phyloP scores from a whole-genome alignment of 1,284 basidiomycete genomes.

The Cutaneotrichosporon sp. region DNA sequence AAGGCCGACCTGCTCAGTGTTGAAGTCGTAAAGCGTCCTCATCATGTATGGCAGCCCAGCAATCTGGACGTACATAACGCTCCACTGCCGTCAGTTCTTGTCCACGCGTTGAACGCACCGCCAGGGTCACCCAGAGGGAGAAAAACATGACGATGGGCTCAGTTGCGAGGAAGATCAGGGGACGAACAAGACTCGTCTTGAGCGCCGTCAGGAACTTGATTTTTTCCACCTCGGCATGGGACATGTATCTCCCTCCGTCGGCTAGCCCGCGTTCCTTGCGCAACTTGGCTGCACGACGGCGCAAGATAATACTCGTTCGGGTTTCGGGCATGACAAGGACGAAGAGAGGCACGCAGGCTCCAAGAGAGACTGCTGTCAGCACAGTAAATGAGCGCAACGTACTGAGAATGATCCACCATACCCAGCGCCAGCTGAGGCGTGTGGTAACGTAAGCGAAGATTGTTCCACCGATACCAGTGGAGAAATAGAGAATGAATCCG shows the following conservation, averaged over 20 bases:
- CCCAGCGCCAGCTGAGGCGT: slow-evolving; percentile 71
- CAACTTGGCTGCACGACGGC: slow-evolving; percentile 31
- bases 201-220: slow-evolving; percentile 36
- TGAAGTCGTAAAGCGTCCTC: slow-evolving; percentile 60
- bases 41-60: slow-evolving; percentile 65
- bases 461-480: slow-evolving; percentile 15
- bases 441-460: slow-evolving; percentile 67
- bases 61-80: slow-evolving; percentile 65
- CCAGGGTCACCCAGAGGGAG: slow-evolving; percentile 69
- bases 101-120: no score
- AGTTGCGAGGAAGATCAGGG: slow-evolving; percentile 57
- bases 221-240: slow-evolving; percentile 44
- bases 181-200: slow-evolving; percentile 31
- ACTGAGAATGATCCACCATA: slow-evolving; percentile 71
- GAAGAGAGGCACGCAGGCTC: slow-evolving; percentile 31
- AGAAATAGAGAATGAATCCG: slow-evolving; percentile 10
- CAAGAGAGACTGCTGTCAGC: slow-evolving; percentile 30
- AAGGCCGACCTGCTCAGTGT: slow-evolving; percentile 59
- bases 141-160: slow-evolving; percentile 72
- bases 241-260: slow-evolving; percentile 43
- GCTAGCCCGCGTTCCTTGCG: slow-evolving; percentile 36
- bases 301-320: slow-evolving; percentile 41
- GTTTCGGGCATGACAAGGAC: slow-evolving; percentile 45
- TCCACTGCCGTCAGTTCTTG: slow-evolving; percentile 57
- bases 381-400: slow-evolving; percentile 6